Percentiles rank a stretch among this genome's conserved stretches.
Evolutionary conservation across 208 protist species (phyloP).

Genomic region (Polymyxa betae): DNA sequence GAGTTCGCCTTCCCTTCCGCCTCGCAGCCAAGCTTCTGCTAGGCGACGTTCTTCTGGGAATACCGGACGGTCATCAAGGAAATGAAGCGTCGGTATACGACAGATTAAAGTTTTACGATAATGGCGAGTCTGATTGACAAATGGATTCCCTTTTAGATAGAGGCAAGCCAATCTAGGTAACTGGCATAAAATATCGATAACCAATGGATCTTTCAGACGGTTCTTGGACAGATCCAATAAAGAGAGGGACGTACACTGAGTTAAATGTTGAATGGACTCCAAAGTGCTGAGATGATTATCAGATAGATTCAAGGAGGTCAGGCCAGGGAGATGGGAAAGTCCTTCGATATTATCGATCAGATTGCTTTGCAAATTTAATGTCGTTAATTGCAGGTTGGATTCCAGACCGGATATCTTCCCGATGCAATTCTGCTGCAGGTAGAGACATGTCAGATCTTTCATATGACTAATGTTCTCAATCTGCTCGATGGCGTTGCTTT

Average conservation of each 20-base stretch:
- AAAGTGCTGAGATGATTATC: constrained; percentile 76
- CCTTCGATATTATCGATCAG: constrained; percentile 72
- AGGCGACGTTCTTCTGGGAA: constrained; percentile 65
- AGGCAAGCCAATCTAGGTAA: constrained; percentile 81
- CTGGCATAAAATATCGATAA: constrained; percentile 78
- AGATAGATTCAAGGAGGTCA: constrained; percentile 75
- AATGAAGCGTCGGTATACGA: constrained; percentile 58
- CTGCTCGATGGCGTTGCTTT: constrained; percentile 82
- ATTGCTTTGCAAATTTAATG: constrained; percentile 80
- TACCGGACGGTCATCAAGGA: constrained; percentile 71
- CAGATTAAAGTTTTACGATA: constrained; percentile 82
- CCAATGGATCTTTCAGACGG: constrained; percentile 72
- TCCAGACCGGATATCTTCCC: constrained; percentile 69
- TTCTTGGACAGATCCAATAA: constrained; percentile 89
- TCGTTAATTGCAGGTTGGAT: constrained; percentile 77
- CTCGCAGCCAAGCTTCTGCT: constrained; percentile 60
- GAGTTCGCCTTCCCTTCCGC: constrained; percentile 11
- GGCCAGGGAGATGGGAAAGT: constrained; percentile 59
- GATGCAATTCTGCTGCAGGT: constrained; percentile 87
- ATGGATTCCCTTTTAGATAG: constrained; percentile 80
- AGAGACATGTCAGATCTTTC: constrained; percentile 77
- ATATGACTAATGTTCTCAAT: constrained; percentile 79
- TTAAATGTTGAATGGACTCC: constrained; percentile 72
- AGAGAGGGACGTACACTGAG: constrained; percentile 75
- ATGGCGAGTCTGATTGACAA: constrained; percentile 69